Evolutionary conservation across 2,329 filamentous ascomycete genomes (phyloP), one percentile per base, ranked within the genome.

Genomic region (Ophiocordyceps australis): DNA sequence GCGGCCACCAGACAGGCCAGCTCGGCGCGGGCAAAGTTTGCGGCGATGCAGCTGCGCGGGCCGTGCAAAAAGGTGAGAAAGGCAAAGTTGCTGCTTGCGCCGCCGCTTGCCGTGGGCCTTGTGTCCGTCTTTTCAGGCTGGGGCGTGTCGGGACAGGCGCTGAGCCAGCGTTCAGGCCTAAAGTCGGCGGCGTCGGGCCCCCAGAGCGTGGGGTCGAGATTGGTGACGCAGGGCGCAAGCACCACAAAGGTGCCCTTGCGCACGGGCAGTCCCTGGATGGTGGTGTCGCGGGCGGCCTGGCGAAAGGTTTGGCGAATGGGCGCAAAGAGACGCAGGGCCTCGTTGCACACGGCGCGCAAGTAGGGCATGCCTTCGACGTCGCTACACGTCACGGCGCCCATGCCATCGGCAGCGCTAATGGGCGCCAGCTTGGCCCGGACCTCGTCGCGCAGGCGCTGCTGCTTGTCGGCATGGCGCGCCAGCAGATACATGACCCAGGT

Each of bases 21-120:
- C 56, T 94, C 86, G 1, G 75, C 70, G 43, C 71, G 75, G 0
- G 85, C 78, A 50, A 93, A 93, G 3, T 60, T 59, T 47, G 74
- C 65, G 0, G 83, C 85, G 37, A 93, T 93, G 43, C 85, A 93
- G 41, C 74, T 78, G 27, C 83, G 58, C 3, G 83, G 82, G 0
- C 85, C 85, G 44, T 92, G 81, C 30, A 93, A 47, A 50, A 93
- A 93, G 0, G 80, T 86, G 50, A 86, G 45, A 39, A 77, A 74
- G 1, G 74, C 66, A 44, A 76, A 92, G 47, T 86, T 89, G 36
- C 64, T 80, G 11, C 61, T 57, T 2, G 80, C 75, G 7, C 78
- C 78, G 6, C 81, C 81, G 22, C 65, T 69, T 28, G 72, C 72
- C 5, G 57, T 56, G 10, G 31, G 37, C 40, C 47, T 51, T 26